Base-by-base conservation (phyloP, 257 asterid genomes). In the Fraxinus cuspidata region DNA sequence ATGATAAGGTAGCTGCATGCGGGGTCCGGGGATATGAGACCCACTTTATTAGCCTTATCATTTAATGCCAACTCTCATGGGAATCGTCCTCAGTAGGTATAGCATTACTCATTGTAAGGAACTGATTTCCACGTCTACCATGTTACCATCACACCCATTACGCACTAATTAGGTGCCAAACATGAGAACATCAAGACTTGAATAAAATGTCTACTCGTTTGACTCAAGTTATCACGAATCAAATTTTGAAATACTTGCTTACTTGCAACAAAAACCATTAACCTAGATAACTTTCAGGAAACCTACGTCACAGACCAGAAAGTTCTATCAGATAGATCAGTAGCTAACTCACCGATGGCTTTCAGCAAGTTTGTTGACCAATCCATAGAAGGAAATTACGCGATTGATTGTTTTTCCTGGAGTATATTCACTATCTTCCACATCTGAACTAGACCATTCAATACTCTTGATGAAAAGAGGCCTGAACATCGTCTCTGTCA, bases 341-440 rank as follows among this genome's bases (percentile, higher is more conserved):
- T 67, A 63, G 80, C 38, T 71, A 73, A 81, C 87, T 84, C 76
- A 95, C 99, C 97, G 85, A 79, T 90, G 98, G 79, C 84, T 89
- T 84, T 91, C 98, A 70, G 91, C 92, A 83, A 91, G 92, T 80
- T 81, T 90, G 85, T 88, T 91, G 67, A 95, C 96, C 87, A 95
- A 83, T 74, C 87, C 85, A 82, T 81, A 95, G 92, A 93, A 93
- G 64, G 99, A 86, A 85, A 95, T 90, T 37, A 87, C 86, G 75
- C 99, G 91, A 74, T 83, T 81, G 72, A 78, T 73, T 72, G 79
- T 82, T 77, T 85, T 86, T 77, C 79, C 86, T 49, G 82, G 78
- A 34, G 35, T 56, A 53, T 27, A 66, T 73, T 82, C 90, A 76
- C 74, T 83, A 76, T 82, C 88, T 79, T 86, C 94, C 51, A 65